Evolutionary conservation across 2,329 filamentous ascomycete species (phyloP).

Genomic region (Juglanconis juglandina): DNA sequence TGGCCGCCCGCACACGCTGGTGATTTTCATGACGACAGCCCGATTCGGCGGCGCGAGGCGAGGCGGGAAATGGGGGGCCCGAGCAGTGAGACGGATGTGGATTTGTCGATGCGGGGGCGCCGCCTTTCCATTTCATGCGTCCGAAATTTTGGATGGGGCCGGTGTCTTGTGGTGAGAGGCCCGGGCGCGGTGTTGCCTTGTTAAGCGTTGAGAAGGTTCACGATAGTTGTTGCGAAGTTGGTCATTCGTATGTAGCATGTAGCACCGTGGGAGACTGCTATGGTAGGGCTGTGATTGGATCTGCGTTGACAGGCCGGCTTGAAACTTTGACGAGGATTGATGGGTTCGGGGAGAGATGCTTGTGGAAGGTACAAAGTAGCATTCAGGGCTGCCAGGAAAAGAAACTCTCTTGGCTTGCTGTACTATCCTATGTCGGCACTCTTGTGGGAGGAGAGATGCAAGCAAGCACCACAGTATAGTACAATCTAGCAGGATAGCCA

Average conservation of each 20-base stretch:
- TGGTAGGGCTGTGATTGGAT: too few species aligned
- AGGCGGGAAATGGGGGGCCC: constrained; percentile 3
- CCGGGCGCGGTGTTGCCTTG: background rate
- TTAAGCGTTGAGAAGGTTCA: background rate
- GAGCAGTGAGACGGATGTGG: background rate
- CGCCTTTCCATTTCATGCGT: background rate
- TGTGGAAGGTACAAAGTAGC: too few species aligned
- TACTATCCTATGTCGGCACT: too few species aligned
- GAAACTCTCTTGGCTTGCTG: too few species aligned
- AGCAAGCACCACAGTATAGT: too few species aligned
- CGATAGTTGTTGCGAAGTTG: background rate
- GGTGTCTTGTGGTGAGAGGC: background rate
- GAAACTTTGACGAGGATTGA: background rate
- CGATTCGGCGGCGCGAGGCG: background rate
- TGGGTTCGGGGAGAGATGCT: background rate
- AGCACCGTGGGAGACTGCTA: too few species aligned
- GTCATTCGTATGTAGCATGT: too few species aligned
- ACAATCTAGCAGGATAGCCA: too few species aligned
- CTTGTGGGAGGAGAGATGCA: too few species aligned
- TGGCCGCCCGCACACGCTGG: background rate
- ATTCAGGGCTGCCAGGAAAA: too few species aligned
- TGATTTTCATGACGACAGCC: background rate
- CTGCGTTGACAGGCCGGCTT: too few species aligned
- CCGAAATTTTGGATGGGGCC: background rate
- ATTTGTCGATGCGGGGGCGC: background rate